Evolutionary conservation across 2,329 filamentous ascomycete genomes (phyloP), one percentile per base, ranked within the genome.

Genomic region (Hymenoscyphus fraxineus): DNA sequence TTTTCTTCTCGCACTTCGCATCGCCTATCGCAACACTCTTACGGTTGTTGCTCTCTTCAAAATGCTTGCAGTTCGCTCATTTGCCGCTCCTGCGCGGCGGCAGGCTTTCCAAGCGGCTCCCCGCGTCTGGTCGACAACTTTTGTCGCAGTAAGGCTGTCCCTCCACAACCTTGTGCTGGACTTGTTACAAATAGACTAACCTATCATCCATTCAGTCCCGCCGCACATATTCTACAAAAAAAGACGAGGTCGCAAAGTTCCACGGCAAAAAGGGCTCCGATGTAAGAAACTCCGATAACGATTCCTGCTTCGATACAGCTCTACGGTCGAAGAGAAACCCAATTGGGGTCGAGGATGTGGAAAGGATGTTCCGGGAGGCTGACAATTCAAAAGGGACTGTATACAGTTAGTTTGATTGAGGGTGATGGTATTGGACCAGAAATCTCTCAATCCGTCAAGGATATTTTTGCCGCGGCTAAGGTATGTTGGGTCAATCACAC

Each of bases 361-460:
- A 13, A 61, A 57, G n/a, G n/a, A 35, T 9, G 56, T 59, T 56
- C 27, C 58, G 10, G 51, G 59, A 32, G n/a, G 61, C 72, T 74
- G 64, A 75, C 62, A 56, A 64, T 51, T 40, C 38, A 47, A 10
- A 74, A 96, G 92, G 95, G 95, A 77, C 95, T 95, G 80, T 99
- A 90, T 86, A 91, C 91, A 65, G 95, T 99, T 76, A 94, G 92
- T 74, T 84, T 99, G 81, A 99, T 99, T 72, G 96, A 99, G 85
- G 95, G 96, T 81, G 96, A 99, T 77, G 95, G 95, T 78, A 99
- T 99, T 78, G 95, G 95, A 67, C 95, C 95, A 70, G 94, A 99
- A 83, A 99, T 99, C 77, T 88, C 95, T 71, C 89, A 97, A 81
- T 96, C 95, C 60, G 93, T 99, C 77, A 99, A 98, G 88, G 92